Conservation (phyloP, 176 grass and related monocot species). For the Hsuehochloa calcarea region DNA sequence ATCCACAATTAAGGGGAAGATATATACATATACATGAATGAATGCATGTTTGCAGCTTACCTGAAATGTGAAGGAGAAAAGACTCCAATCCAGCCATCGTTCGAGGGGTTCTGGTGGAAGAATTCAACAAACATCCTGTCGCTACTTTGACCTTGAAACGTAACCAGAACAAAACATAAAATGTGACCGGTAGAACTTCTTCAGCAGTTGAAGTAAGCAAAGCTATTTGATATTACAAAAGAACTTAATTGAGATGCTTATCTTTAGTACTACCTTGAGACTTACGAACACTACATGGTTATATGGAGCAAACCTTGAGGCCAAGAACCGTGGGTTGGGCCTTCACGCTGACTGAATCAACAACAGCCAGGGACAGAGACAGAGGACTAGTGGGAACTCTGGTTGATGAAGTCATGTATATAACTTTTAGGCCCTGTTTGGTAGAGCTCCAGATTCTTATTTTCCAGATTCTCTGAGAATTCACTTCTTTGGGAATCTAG, state of each 20-base stretch:
- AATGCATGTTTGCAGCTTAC: neutral
- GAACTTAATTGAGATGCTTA: neutral
- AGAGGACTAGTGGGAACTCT: too few species aligned
- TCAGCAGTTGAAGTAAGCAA: neutral
- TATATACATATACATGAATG: too few species aligned
- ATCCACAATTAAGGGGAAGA: neutral
- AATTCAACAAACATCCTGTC: slow-evolving; percentile 55
- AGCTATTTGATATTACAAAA: neutral
- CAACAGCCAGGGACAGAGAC: neutral
- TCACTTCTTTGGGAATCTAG: too few species aligned
- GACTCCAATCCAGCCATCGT: slow-evolving; percentile 59
- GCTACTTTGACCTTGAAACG: slow-evolving; percentile 53
- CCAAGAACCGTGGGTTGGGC: slow-evolving; percentile 49
- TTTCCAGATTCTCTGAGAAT: too few species aligned
- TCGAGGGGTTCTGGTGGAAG: slow-evolving; percentile 36
- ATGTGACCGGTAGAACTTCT: neutral
- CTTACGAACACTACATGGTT: neutral
- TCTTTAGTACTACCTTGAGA: neutral
- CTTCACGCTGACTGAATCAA: slow-evolving; percentile 38
- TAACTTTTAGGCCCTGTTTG: too few species aligned
- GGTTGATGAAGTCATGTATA: too few species aligned
- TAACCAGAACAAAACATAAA: neutral
- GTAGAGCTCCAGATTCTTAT: too few species aligned
- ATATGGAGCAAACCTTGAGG: slow-evolving; percentile 35
- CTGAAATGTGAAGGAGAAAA: slow-evolving; percentile 71